These are phyloP conservation scores for Pseudognaphalium luteoalbum DNA, from an alignment of 129 eudicot species.

Conservation along the genomic window DNA sequence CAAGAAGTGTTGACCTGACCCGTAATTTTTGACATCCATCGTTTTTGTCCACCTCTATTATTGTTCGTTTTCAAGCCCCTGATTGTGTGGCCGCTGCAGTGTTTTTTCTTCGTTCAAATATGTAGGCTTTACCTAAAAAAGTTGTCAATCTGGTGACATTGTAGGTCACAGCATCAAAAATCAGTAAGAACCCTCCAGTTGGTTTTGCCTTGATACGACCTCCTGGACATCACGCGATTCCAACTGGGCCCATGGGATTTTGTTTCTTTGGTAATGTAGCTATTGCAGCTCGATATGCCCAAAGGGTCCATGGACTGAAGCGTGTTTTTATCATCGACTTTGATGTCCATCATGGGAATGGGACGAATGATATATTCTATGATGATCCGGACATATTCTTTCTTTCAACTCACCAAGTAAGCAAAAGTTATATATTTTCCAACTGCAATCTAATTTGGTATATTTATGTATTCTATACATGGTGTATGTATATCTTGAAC, in stretches of 20 bases:
- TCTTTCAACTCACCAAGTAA: conserved; percentile 92
- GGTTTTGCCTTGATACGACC: conserved; percentile 95
- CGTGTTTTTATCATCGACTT: conserved; percentile 89
- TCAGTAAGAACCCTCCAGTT: conserved; percentile 60
- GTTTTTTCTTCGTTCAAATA: neutral
- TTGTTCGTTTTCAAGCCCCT: neutral
- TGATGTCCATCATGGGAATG: conserved; percentile 98
- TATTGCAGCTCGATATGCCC: conserved; percentile 93
- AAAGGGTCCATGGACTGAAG: conserved; percentile 74
- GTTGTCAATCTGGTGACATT: neutral
- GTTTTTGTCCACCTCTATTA: neutral
- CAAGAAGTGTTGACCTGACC: too few species aligned
- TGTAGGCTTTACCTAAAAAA: neutral
- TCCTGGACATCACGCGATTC: conserved; percentile 98
- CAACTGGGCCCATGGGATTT: conserved; percentile 95
- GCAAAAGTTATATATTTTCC: conserved; percentile 10
- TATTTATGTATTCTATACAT: neutral
- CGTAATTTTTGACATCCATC: too few species aligned
- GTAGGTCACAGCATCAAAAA: conserved; percentile 73
- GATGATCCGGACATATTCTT: conserved; percentile 94
- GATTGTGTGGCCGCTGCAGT: neutral
- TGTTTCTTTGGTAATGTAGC: conserved; percentile 92
- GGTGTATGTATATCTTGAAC: neutral
- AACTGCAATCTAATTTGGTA: neutral
- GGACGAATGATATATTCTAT: conserved; percentile 89